phyloP scores from a whole-genome alignment of 2,329 filamentous ascomycete genomes.

The Verticillium nubilum region DNA sequence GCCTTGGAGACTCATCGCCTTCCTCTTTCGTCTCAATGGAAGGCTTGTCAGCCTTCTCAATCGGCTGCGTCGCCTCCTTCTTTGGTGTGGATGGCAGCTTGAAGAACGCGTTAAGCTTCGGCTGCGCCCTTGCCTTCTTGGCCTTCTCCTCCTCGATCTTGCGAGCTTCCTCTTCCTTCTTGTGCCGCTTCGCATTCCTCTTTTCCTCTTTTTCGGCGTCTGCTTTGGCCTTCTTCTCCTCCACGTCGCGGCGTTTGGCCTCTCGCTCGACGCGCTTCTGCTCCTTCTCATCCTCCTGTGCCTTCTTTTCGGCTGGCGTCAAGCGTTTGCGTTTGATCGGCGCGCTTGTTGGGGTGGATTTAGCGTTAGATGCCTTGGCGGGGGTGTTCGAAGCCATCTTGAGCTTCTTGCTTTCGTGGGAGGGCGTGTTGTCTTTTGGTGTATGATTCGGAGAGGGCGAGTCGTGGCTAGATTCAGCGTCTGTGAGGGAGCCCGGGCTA shows the following conservation, averaged over 20 bases:
- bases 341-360: conserved; percentile 1
- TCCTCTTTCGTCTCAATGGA: not conserved
- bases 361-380: conserved; percentile 1
- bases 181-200: conserved; percentile 37
- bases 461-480: conserved; percentile 29
- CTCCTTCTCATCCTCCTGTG: conserved; percentile 23
- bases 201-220: conserved; percentile 27
- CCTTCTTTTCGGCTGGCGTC: conserved; percentile 33
- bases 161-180: conserved; percentile 43
- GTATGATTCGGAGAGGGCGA: conserved; percentile 25
- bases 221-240: conserved; percentile 25
- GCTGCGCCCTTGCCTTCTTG: conserved; percentile 44
- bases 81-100: conserved; percentile 27
- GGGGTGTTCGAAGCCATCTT: conserved; percentile 1
- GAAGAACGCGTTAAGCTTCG: conserved; percentile 42
- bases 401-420: conserved; percentile 7
- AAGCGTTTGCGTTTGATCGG: conserved; percentile 34
- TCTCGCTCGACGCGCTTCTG: conserved; percentile 29
- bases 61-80: not conserved
- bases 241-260: conserved; percentile 30
- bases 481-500: conserved; percentile 26
- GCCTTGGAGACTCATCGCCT: not conserved
- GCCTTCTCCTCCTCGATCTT: conserved; percentile 36
- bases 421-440: conserved; percentile 11
- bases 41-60: not conserved